Percentiles rank a stretch among this genome's conserved stretches.
These are phyloP conservation scores for Areca catechu DNA, from an alignment of 176 grass and related monocot species.

Conservation along the genomic window DNA sequence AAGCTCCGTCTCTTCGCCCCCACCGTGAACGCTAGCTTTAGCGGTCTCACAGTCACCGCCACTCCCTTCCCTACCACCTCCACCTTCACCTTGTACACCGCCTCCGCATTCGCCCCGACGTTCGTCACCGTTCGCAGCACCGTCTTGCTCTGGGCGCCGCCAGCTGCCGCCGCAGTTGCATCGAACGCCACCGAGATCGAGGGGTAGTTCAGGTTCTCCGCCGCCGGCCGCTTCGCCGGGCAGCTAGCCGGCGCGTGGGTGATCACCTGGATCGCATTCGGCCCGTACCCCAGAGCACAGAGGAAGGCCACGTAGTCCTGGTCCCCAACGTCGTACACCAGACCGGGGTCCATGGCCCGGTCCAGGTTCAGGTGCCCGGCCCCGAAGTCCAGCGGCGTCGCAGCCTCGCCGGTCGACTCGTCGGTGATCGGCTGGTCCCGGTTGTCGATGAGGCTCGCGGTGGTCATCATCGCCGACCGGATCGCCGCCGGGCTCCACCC, in stretches of 20 bases:
- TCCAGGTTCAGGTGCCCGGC: slow-evolving; percentile 56
- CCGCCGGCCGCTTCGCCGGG: slow-evolving; percentile 30
- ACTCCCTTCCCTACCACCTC: slow-evolving; percentile 33
- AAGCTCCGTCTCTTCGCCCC: slow-evolving; percentile 40
- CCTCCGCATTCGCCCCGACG: slow-evolving; percentile 36
- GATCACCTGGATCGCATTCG: slow-evolving; percentile 71
- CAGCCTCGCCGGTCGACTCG: slow-evolving; percentile 44
- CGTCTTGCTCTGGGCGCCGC: slow-evolving; percentile 33
- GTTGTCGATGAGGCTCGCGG: slow-evolving; percentile 53
- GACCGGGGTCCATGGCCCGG: slow-evolving; percentile 67
- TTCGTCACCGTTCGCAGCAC: slow-evolving; percentile 61
- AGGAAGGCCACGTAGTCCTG: slow-evolving; percentile 76
- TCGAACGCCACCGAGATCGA: slow-evolving; percentile 82
- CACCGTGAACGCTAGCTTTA: slow-evolving; percentile 52
- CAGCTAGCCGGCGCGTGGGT: slow-evolving; percentile 64
- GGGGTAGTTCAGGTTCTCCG: slow-evolving; percentile 83
- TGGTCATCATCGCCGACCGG: slow-evolving; percentile 92
- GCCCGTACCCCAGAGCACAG: slow-evolving; percentile 80
- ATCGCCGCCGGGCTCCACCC: slow-evolving; percentile 71
- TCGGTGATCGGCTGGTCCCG: slow-evolving; percentile 32
- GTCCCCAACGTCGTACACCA: slow-evolving; percentile 69
- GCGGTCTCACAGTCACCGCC: slow-evolving; percentile 44
- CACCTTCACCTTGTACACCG: slow-evolving; percentile 52
- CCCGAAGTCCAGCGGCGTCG: slow-evolving; percentile 78
- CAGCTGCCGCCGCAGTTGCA: slow-evolving; percentile 4